A percentile compares a stretch with the other conserved stretches of the same genome.
These are phyloP conservation scores for Lupinus albus DNA, from an alignment of 306 rosid species.

Conservation along the genomic window DNA sequence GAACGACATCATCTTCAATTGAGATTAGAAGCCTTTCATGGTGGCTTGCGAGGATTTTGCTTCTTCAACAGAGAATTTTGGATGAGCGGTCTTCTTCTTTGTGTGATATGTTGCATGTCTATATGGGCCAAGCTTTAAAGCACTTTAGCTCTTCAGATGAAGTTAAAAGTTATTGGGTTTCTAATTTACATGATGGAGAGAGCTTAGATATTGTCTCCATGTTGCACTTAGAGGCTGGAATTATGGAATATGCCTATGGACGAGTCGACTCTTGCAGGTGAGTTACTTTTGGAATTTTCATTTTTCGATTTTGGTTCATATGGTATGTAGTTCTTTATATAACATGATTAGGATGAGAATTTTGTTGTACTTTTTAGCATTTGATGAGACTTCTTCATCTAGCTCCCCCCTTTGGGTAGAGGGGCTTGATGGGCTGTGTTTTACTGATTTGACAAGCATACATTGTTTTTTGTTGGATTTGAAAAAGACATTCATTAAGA, in stretches of 20 bases:
- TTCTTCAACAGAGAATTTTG: constrained; percentile 79
- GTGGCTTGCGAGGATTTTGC: constrained; percentile 82
- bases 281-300: constrained; percentile 27
- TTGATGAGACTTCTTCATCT: constrained; percentile 13
- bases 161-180: constrained; percentile 66
- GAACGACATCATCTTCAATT: constrained; percentile 37
- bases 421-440: not conserved
- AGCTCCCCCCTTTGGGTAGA: not conserved
- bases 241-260: constrained; percentile 75
- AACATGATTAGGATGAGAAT: not conserved
- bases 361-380: not conserved
- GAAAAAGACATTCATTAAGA: not conserved
- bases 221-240: constrained; percentile 82
- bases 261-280: constrained; percentile 92
- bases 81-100: constrained; percentile 81
- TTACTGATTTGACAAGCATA: constrained; percentile 1
- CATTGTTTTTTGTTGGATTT: not conserved
- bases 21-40: constrained; percentile 70
- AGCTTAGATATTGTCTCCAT: constrained; percentile 60
- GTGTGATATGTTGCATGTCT: constrained; percentile 73
- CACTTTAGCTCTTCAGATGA: constrained; percentile 63
- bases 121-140: constrained; percentile 51
- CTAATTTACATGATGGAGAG: constrained; percentile 53
- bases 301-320: not conserved
- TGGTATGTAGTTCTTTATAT: constrained; percentile 18